Percentiles rank a stretch among this genome's conserved stretches.
These are phyloP conservation scores for Erysimum cheiri DNA, from an alignment of 441 rosid genomes.

Conservation along the genomic window DNA sequence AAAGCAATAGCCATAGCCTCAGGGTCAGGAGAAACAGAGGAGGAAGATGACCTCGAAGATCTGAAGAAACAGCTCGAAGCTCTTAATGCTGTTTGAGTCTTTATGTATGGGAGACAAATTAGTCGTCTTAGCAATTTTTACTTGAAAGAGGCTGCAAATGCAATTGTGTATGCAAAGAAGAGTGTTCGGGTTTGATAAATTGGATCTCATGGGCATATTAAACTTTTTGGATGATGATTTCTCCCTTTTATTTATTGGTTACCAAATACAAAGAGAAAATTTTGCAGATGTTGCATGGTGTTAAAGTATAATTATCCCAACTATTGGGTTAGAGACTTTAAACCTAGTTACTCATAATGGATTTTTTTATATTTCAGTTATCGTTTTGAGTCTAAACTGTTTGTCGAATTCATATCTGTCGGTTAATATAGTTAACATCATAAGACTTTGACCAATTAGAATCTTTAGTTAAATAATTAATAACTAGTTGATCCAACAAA, in stretches of 20 bases:
- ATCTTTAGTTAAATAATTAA: background rate
- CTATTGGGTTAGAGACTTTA: background rate
- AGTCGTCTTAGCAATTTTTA: slow-evolving; percentile 12
- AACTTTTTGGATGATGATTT: slow-evolving; percentile 16
- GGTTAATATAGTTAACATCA: slow-evolving; percentile 24
- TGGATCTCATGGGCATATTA: slow-evolving; percentile 26
- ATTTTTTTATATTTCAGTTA: too few relatives aligned
- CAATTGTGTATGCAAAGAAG: slow-evolving; percentile 28
- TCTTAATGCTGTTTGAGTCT: slow-evolving; percentile 65
- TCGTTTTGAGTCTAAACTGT: too few relatives aligned
- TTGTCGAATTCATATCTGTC: slow-evolving; percentile 4
- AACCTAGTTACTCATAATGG: too few relatives aligned
- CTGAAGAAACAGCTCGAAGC: slow-evolving; percentile 89
- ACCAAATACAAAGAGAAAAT: background rate
- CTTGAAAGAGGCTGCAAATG: slow-evolving; percentile 36
- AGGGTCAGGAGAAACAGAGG: slow-evolving; percentile 51
- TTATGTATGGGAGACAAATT: too few relatives aligned
- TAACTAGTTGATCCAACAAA: background rate
- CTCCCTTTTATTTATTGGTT: background rate
- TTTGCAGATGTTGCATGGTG: background rate
- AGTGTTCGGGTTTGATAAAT: slow-evolving; percentile 7
- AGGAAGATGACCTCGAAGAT: slow-evolving; percentile 75
- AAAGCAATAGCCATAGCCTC: slow-evolving; percentile 44
- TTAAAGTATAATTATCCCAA: background rate
- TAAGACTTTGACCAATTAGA: slow-evolving; percentile 14